A percentile compares a stretch with the other conserved stretches of the same genome.
phyloP scores from a whole-genome alignment of 2,329 filamentous ascomycete genomes.

The Fusarium ramigenum region DNA sequence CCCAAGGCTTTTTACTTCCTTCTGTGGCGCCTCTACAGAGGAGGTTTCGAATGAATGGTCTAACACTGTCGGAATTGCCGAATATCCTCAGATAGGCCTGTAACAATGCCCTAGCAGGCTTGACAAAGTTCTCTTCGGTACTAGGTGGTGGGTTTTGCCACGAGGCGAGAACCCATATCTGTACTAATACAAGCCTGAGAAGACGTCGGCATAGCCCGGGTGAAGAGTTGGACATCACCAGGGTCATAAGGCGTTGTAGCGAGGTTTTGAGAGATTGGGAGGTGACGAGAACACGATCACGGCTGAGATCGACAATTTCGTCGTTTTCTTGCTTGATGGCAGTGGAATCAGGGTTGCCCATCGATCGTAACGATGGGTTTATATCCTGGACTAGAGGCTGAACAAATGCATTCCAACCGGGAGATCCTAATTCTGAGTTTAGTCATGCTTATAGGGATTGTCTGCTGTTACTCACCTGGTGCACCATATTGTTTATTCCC shows the following conservation, averaged over 20 bases:
- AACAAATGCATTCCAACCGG: slow-evolving; percentile 71
- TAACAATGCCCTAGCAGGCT: slow-evolving; percentile 61
- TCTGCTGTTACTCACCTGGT: slow-evolving; percentile 55
- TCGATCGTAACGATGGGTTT: slow-evolving; percentile 51
- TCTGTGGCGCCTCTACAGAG: slow-evolving; percentile 61
- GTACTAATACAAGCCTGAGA: slow-evolving; percentile 64
- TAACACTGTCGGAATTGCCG: slow-evolving; percentile 60
- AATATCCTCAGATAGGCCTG: slow-evolving; percentile 67
- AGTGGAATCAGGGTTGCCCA: not conserved
- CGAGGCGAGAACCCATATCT: slow-evolving; percentile 70
- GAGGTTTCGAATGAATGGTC: slow-evolving; percentile 62
- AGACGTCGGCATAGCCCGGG: slow-evolving; percentile 71
- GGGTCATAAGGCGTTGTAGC: slow-evolving; percentile 62
- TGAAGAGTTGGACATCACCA: slow-evolving; percentile 72
- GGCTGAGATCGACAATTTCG: slow-evolving; percentile 58
- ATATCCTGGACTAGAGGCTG: slow-evolving; percentile 65
- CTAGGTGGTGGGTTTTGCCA: slow-evolving; percentile 53
- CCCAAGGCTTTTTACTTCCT: slow-evolving; percentile 56
- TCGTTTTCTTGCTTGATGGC: slow-evolving; percentile 43
- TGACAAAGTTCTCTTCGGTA: slow-evolving; percentile 52
- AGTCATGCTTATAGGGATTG: not conserved
- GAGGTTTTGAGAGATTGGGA: slow-evolving; percentile 59
- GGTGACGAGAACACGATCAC: slow-evolving; percentile 55
- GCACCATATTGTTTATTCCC: slow-evolving; percentile 71
- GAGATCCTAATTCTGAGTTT: slow-evolving; percentile 50